Base-by-base conservation (phyloP, 495 filamentous ascomycete species). In the Neurospora sp. region DNA sequence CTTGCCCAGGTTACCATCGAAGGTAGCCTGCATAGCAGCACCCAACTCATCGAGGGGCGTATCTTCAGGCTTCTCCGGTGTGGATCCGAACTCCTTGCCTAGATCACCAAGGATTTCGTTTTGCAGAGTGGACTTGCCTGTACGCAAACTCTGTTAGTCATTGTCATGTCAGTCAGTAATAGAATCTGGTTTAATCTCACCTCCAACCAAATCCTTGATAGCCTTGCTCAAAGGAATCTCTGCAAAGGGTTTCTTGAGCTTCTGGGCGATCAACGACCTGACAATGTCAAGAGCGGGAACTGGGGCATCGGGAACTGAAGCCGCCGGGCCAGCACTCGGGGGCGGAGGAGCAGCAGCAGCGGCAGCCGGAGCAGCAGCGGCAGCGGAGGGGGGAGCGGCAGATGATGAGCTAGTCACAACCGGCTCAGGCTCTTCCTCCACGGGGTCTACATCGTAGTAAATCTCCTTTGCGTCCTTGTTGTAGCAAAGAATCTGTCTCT, bases 381-480 rank as follows among this genome's bases (percentile, higher is more conserved):
- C 81, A 35, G 88, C 77, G 20, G 89, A 78, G 18, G 88, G 82
- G 48, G 88, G 48, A 61, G 85, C 81, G 44, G 78, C 78, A 20
- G 83, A 80, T 38, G 81, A 77, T 71, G 82, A 83, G 14, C 87
- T 77, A 38, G 84, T 78, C 71, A 85, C 78, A 27, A 87, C 76
- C 39, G 90, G 80, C 75, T 90, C 91, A 31, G 90, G 87, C 83
- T 98, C 94, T 59, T 99, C 96, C 77, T 97, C 94, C 14, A 96
- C 87, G 1, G 96, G 96, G 78, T 99, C 96, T 46, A 97, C 93
- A 81, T 97, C 94, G 81, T 99, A 99, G 85, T 99, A 99, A 75
- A 99, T 99, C 80, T 98, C 96, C 81, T 97, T 98, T 11, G 94
- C 93, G 80, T 99, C 96, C 82, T 99, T 99, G 83, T 96, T 98